Conservation (phyloP, 2,329 filamentous ascomycete species). For the Exophiala xenobiotica region DNA sequence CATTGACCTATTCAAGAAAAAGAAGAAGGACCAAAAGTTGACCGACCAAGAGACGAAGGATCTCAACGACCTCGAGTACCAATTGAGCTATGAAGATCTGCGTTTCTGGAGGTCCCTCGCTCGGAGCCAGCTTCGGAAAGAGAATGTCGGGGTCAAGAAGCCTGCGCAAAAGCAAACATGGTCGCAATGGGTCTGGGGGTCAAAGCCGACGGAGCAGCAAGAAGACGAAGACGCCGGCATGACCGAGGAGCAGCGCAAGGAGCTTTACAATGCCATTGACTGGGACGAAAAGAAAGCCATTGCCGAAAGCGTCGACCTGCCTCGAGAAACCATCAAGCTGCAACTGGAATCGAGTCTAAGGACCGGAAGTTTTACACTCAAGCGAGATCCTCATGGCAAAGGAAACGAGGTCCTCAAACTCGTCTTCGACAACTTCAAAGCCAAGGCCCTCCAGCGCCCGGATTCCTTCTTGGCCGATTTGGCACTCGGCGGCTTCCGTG, state of each 20-base stretch:
- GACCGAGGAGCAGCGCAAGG: constrained; percentile 92
- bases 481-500: constrained; percentile 84
- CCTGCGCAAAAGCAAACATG: constrained; percentile 71
- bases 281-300: constrained; percentile 96
- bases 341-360: constrained; percentile 90
- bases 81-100: constrained; percentile 89
- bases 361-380: constrained; percentile 93
- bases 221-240: constrained; percentile 76
- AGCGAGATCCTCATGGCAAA: constrained; percentile 76
- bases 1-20: constrained; percentile 95
- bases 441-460: constrained; percentile 82
- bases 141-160: constrained; percentile 86
- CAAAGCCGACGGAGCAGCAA: constrained; percentile 61
- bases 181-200: constrained; percentile 89
- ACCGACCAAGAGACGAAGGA: constrained; percentile 69
- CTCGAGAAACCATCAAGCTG: constrained; percentile 87
- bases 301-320: constrained; percentile 81
- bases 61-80: constrained; percentile 75
- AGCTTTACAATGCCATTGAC: constrained; percentile 95
- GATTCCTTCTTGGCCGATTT: constrained; percentile 88
- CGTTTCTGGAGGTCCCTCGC: constrained; percentile 96
- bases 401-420: constrained; percentile 80
- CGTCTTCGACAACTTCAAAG: constrained; percentile 91
- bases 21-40: constrained; percentile 69
- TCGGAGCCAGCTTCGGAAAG: constrained; percentile 90